Base-by-base conservation (phyloP, 2,329 filamentous ascomycete genomes). In the Aspergillus tubingensis region DNA sequence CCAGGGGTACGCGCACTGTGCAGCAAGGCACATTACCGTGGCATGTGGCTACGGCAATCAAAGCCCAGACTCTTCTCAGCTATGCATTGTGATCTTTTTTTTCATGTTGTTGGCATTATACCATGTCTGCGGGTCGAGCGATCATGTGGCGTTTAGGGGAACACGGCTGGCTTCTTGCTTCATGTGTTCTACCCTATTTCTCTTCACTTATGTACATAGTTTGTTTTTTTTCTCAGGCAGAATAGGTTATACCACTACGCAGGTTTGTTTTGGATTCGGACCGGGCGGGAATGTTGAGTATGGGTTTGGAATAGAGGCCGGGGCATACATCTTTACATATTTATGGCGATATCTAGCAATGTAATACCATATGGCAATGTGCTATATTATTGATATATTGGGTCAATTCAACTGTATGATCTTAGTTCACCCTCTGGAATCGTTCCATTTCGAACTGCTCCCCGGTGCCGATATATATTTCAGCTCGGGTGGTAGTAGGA, bases 31-130 rank as follows among this genome's bases (percentile, higher is more conserved):
- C 77, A n/a, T 59, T 81, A 44, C 80, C 80, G 27, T 81, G 79
- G 79, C 80, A 82, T 67, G 75, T 82, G 58, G 77, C 76, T 30
- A 80, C 79, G 0, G 78, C 78, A 41, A 68, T 77, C 25, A 76
- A 74, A 65, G 77, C 76, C 32, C 76, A 79, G 61, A 73, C 79
- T 65, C 67, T 78, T 50, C 59, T 79, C 60, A 77, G 76, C 63
- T 76, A 75, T 70, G 70, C 76, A 67, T 68, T 79, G 60, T 79
- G 65, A 74, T 61, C 27, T 38, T 47, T 50, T n/a, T 19, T 23
- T 48, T 32, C 10, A 69, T 52, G 39, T 54, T 59, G 11, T 43
- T 36, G 25, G 27, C 43, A 49, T 44, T 54, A 44, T 44, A 62
- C 54, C 47, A 57, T 58, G 19, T 47, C 11, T 43, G 44, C 36